Evolutionary conservation across 2,329 filamentous ascomycete species (phyloP).

Genomic region (Erysiphe neolycopersici): DNA sequence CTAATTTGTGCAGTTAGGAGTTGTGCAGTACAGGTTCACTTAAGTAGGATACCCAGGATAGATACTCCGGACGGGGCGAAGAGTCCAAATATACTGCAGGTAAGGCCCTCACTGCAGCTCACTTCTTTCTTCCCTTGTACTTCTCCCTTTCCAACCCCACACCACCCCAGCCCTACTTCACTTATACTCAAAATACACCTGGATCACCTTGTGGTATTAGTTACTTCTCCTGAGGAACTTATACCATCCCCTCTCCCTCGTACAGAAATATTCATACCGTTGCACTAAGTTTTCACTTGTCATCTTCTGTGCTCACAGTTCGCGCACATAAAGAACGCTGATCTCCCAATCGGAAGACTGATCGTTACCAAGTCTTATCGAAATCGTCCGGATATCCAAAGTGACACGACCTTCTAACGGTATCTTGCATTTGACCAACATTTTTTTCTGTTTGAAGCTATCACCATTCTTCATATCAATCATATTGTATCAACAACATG

Average conservation of each 20-base stretch:
- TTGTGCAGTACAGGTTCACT: background rate
- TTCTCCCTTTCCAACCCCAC: background rate
- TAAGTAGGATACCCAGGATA: background rate
- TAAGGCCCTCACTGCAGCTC: conserved; percentile 1
- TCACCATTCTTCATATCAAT: conserved; percentile 1
- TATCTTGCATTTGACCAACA: conserved; percentile 13
- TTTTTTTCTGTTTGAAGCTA: conserved; percentile 1
- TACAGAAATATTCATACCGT: background rate
- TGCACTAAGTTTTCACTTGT: background rate
- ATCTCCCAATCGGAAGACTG: background rate
- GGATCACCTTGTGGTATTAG: background rate
- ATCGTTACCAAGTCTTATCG: background rate
- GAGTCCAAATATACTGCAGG: background rate
- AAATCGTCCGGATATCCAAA: conserved; percentile 1
- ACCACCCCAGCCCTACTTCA: background rate
- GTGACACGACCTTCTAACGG: conserved; percentile 7
- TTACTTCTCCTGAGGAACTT: background rate
- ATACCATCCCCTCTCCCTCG: background rate
- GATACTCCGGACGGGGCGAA: background rate
- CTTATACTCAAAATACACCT: background rate
- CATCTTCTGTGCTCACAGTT: background rate
- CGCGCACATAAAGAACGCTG: conserved; percentile 1
- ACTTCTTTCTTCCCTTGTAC: background rate
- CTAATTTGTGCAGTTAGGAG: background rate
- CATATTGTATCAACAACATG: conserved; percentile 25